Evolutionary conservation across 2,329 filamentous ascomycete genomes (phyloP).

Genomic region (Polytolypa hystricis): DNA sequence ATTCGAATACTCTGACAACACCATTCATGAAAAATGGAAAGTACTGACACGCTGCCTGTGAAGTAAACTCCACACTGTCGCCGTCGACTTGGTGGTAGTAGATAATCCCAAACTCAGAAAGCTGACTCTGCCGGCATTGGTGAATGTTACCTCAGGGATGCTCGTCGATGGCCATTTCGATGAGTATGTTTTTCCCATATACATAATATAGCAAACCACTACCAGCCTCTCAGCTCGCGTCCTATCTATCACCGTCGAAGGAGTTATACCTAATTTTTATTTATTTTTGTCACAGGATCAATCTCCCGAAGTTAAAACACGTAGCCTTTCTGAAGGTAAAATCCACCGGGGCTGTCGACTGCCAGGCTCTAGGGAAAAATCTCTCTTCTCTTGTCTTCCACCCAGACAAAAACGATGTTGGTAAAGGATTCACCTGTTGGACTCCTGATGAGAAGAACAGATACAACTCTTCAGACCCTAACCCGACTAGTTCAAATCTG

Average conservation of each 20-base stretch:
- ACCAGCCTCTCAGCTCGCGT: too few relatives aligned
- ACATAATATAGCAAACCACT: too few relatives aligned
- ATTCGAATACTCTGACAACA: too few relatives aligned
- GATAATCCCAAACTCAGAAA: not conserved
- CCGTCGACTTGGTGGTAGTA: not conserved
- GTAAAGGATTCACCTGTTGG: slow-evolving; percentile 2
- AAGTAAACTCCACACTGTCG: slow-evolving; percentile 2
- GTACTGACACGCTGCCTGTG: not conserved
- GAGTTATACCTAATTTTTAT: too few relatives aligned
- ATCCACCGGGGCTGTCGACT: slow-evolving; percentile 1
- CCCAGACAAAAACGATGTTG: not conserved
- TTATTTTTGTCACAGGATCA: not conserved
- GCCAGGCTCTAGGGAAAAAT: slow-evolving; percentile 1
- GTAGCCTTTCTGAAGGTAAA: not conserved
- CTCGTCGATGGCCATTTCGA: not conserved
- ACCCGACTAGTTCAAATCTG: not conserved
- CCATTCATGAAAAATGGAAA: too few relatives aligned
- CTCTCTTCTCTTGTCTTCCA: not conserved
- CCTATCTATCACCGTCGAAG: too few relatives aligned
- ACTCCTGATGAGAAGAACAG: not conserved
- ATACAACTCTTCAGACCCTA: not conserved
- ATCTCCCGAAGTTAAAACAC: not conserved
- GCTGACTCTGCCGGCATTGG: not conserved
- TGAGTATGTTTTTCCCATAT: not conserved
- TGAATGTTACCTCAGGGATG: not conserved